Evolutionary conservation across 257 asterid genomes (phyloP).

Genomic region (Solanum piurae): DNA sequence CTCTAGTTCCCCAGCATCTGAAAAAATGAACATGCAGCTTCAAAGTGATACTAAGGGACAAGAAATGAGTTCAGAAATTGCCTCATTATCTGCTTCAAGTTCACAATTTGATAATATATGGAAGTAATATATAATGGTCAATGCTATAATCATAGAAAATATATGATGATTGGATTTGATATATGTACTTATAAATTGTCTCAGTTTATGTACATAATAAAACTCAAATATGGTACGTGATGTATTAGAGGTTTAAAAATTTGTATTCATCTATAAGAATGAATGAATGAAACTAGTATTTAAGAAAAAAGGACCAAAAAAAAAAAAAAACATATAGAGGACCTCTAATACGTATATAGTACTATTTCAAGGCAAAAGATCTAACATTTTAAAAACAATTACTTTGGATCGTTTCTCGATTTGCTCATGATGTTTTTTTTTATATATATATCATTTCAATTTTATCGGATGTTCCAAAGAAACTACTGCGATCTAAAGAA

Average conservation of each 20-base stretch:
- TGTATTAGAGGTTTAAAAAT: background rate
- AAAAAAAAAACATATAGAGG: background rate
- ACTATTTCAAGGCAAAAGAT: background rate
- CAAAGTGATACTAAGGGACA: constrained; percentile 12
- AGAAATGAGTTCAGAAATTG: constrained; percentile 22
- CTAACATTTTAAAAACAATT: background rate
- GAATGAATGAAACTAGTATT: background rate
- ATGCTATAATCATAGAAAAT: background rate
- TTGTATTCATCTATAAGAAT: background rate
- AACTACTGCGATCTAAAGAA: background rate
- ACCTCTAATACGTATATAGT: background rate
- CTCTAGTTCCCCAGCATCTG: background rate
- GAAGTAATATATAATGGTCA: constrained; percentile 17
- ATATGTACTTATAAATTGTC: background rate
- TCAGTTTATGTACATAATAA: constrained; percentile 28
- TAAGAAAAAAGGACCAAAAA: background rate
- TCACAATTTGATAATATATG: constrained; percentile 33
- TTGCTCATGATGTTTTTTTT: no score
- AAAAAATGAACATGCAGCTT: constrained; percentile 8
- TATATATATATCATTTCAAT: background rate
- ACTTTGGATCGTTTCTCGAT: background rate
- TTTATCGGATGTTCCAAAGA: background rate
- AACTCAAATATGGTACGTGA: background rate
- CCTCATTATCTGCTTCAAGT: constrained; percentile 17
- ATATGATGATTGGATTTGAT: background rate